Base-by-base conservation (phyloP, 2,329 filamentous ascomycete genomes). In the Microdochium trichocladiopsis region DNA sequence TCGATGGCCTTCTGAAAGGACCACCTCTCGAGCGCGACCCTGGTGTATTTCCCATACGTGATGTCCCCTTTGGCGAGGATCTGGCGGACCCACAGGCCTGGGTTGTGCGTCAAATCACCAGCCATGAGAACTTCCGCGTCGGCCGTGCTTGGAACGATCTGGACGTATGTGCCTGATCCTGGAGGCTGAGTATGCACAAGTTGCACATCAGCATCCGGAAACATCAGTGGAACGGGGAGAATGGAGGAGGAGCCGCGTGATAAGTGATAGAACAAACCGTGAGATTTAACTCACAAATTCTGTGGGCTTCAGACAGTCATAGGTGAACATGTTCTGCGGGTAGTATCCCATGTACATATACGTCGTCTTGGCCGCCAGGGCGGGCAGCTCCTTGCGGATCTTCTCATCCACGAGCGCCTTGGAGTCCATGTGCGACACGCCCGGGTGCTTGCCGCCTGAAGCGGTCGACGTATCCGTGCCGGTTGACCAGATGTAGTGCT, bases 401-500 rank as follows among this genome's bases (percentile, higher is more conserved):
- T 64, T 66, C 5, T 57, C 61, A 51, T 74, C 69, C 12, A 73
- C 63, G 2, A 61, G 59, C 25, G 63, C 64, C 55, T 74, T 74
- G 57, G 63, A 66, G 43, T 71, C 69, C 54, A 72, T 69, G 56
- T 74, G 28, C 16, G 51, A 69, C 2, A 69, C 69, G 2, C 67
- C 60, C 1, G 56, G 33, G 4, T 58, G 54, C 45, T 66, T 62
- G 0, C 68, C 69, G 5, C 55, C 51, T 2, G 63, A 61, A 14
- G 63, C 54, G 16, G 51, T 56, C 45, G 56, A 62, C 12, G 62
- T 58, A 49, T 66, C 62, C 2, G 72, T 72, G 1, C 67, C 58
- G 0, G 71, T 74, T n/a, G 67, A 72, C 70, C 71, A 75, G 53
- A 74, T 61, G 56, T 67, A 74, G 52, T 73, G 69, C 55, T 72